Percentiles rank a stretch among this genome's conserved stretches.
These are phyloP conservation scores for Wickerhamiella parazyma DNA, from an alignment of 805 yeast species.

Conservation along the genomic window DNA sequence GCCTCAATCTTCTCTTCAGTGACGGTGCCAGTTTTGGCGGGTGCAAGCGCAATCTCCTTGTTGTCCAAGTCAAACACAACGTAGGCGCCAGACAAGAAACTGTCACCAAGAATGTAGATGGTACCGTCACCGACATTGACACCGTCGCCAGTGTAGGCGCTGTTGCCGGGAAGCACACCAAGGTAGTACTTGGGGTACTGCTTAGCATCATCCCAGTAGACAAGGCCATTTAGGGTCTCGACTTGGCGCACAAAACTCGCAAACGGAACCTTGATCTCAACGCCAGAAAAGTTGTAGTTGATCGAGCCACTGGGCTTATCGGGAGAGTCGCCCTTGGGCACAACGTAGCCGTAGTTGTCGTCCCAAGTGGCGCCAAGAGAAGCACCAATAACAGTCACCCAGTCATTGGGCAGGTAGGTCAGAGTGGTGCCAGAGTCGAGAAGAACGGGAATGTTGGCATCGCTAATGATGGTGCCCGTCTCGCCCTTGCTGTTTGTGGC, in stretches of 20 bases:
- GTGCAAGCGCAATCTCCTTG: constrained; percentile 40
- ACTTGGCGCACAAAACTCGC: constrained; percentile 16
- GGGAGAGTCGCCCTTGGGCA: constrained; percentile 20
- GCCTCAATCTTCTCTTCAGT: constrained; percentile 16
- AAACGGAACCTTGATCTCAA: constrained; percentile 10
- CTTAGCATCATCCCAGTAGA: neutral
- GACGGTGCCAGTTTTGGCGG: constrained; percentile 10
- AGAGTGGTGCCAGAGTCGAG: constrained; percentile 17
- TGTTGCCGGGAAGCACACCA: no score
- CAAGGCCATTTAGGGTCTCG: neutral
- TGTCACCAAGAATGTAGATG: constrained; percentile 44
- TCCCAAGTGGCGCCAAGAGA: constrained; percentile 30
- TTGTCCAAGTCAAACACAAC: constrained; percentile 52
- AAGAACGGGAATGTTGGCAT: constrained; percentile 10
- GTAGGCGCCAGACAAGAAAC: constrained; percentile 49
- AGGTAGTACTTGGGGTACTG: no score
- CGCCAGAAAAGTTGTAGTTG: neutral
- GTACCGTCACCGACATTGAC: neutral
- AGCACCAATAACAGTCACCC: constrained; percentile 14
- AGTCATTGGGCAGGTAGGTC: constrained; percentile 17
- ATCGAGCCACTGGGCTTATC: constrained; percentile 19
- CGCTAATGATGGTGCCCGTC: neutral
- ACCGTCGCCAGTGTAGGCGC: neutral
- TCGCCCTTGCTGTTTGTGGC: neutral
- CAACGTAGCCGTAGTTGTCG: constrained; percentile 1